A percentile compares a stretch with the other conserved stretches of the same genome.
These are phyloP conservation scores for Colletotrichum paranaense DNA, from an alignment of 2,329 filamentous ascomycete genomes.

Conservation along the genomic window DNA sequence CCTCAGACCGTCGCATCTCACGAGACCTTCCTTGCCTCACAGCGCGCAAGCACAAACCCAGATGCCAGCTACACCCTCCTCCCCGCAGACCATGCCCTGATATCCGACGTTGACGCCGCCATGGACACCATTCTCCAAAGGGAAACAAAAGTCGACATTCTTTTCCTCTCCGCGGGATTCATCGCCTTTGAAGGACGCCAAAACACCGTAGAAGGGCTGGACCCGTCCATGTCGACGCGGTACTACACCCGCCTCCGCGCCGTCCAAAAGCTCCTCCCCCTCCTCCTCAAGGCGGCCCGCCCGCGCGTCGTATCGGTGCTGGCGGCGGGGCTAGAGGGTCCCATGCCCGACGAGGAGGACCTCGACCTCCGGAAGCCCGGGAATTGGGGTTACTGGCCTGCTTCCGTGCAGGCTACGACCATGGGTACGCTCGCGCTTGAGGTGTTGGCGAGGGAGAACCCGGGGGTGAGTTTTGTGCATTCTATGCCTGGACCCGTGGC, in stretches of 20 bases:
- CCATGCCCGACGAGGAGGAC: constrained; percentile 54
- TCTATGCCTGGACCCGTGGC: constrained; percentile 45
- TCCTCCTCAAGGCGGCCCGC: constrained; percentile 52
- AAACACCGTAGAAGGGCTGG: constrained; percentile 70
- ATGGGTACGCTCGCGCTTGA: constrained; percentile 62
- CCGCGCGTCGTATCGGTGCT: constrained; percentile 62
- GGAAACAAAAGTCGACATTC: constrained; percentile 57
- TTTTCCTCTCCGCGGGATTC: constrained; percentile 57
- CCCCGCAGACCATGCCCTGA: constrained; percentile 59
- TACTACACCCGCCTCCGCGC: constrained; percentile 71
- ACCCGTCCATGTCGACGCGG: constrained; percentile 60
- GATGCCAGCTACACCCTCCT: constrained; percentile 59
- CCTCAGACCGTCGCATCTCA: constrained; percentile 45
- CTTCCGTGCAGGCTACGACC: constrained; percentile 56
- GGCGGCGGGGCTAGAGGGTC: constrained; percentile 60
- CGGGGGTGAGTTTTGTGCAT: constrained; percentile 50
- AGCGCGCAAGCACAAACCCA: constrained; percentile 52
- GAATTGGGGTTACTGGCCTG: constrained; percentile 48
- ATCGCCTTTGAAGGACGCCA: constrained; percentile 23
- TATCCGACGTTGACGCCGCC: constrained; percentile 61
- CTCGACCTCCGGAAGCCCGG: constrained; percentile 53
- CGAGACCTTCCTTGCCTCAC: constrained; percentile 51
- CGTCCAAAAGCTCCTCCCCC: constrained; percentile 66
- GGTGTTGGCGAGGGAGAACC: constrained; percentile 56
- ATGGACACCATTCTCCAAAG: constrained; percentile 56